Evolutionary conservation across 2,329 filamentous ascomycete genomes (phyloP).

Genomic region (Bipolaris zeicola): DNA sequence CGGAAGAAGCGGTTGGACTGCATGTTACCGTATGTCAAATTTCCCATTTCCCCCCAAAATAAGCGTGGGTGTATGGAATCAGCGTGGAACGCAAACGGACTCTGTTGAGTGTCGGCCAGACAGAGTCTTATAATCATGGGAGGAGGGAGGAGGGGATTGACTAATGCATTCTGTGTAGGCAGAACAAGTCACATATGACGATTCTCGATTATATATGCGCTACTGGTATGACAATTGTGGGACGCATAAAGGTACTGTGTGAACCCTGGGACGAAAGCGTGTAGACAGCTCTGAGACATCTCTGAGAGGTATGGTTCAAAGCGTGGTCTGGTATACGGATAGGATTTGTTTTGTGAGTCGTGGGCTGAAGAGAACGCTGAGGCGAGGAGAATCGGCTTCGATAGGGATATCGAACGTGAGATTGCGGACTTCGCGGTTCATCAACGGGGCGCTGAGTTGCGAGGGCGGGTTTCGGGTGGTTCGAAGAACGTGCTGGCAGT

Average conservation of each 20-base stretch:
- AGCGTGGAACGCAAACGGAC: neutral
- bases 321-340: conserved; percentile 10
- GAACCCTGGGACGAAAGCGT: conserved; percentile 13
- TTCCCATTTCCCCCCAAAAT: neutral
- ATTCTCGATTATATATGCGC: conserved; percentile 2
- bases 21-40: neutral
- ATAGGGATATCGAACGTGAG: neutral
- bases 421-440: conserved; percentile 12
- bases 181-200: conserved; percentile 1
- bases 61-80: neutral
- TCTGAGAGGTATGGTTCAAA: conserved; percentile 7
- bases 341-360: conserved; percentile 8
- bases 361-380: conserved; percentile 5
- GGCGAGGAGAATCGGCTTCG: neutral
- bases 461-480: conserved; percentile 1
- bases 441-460: conserved; percentile 10
- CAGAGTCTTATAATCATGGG: neutral
- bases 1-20: neutral
- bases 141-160: neutral
- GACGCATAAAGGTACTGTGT: conserved; percentile 6
- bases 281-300: conserved; percentile 5
- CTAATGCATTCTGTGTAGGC: neutral
- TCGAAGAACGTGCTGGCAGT: conserved; percentile 8
- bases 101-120: neutral
- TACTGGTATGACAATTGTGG: conserved; percentile 5